These are phyloP conservation scores for Tulasnella sp. DNA, from an alignment of 768 basidiomycete species.

Conservation along the genomic window DNA sequence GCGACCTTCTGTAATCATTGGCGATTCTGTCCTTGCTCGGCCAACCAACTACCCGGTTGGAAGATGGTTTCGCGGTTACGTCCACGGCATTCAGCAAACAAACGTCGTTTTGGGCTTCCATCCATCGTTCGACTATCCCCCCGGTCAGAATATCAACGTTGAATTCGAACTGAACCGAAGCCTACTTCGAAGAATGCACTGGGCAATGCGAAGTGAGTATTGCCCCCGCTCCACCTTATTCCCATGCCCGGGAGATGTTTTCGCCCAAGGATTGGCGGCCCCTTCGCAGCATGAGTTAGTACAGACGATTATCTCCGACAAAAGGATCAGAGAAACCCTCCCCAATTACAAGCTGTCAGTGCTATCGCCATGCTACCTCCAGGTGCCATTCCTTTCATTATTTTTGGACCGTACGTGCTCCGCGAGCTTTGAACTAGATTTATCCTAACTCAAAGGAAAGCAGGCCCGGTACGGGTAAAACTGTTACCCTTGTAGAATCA, in stretches of 20 bases:
- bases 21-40: conserved; percentile 37
- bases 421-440: not conserved
- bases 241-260: not conserved
- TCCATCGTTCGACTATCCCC: conserved; percentile 35
- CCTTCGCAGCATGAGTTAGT: not conserved
- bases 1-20: conserved; percentile 29
- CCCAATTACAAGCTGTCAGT: conserved; percentile 46
- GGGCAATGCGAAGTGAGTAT: conserved; percentile 36
- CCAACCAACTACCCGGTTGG: conserved; percentile 20
- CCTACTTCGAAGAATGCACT: conserved; percentile 33
- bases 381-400: conserved; percentile 48
- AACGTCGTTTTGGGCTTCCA: conserved; percentile 44
- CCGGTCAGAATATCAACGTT: conserved; percentile 41
- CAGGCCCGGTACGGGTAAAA: conserved; percentile 62
- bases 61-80: conserved; percentile 37
- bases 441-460: not conserved
- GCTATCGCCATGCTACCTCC: conserved; percentile 41
- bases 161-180: conserved; percentile 50
- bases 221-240: conserved; percentile 42
- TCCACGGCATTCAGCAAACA: conserved; percentile 41
- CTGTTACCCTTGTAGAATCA: conserved; percentile 57
- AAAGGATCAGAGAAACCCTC: conserved; percentile 31
- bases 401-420: conserved; percentile 56
- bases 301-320: not conserved
- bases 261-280: not conserved